phyloP scores from a whole-genome alignment of 2,329 filamentous ascomycete genomes.

The Aspergillus clavatus region DNA sequence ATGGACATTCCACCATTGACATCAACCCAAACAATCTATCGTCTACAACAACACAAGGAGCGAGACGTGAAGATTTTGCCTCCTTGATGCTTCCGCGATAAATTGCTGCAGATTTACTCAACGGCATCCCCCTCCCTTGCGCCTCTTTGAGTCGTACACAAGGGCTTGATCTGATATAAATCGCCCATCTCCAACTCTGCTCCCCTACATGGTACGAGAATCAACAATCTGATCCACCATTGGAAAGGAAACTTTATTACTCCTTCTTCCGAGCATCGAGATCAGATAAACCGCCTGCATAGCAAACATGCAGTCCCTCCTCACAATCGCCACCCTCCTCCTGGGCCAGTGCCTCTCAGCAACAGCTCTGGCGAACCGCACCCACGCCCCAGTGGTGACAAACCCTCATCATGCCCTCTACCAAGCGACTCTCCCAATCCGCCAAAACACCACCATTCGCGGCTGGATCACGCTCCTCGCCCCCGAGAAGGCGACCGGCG shows the following conservation, averaged over 20 bases:
- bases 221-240: no score
- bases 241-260: neutral
- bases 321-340: conserved; percentile 5
- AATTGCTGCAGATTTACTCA: no score
- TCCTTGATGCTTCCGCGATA: no score
- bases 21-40: neutral
- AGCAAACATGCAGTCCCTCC: conserved; percentile 10
- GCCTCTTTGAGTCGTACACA: no score
- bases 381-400: conserved; percentile 41
- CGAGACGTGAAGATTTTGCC: neutral
- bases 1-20: neutral
- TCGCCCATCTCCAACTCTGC: no score
- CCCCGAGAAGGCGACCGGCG: conserved; percentile 49
- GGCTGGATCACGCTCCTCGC: conserved; percentile 49
- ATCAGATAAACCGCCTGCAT: neutral
- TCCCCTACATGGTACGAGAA: no score
- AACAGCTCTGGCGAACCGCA: conserved; percentile 3
- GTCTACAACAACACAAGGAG: neutral
- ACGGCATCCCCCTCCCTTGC: no score
- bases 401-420: conserved; percentile 51
- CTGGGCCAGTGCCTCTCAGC: conserved; percentile 9
- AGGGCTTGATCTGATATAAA: no score
- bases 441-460: conserved; percentile 52
- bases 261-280: neutral
- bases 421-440: conserved; percentile 52